Evolutionary conservation across 169 alveolate species (phyloP).

Genomic region (Cryptosporidium meleagridis): DNA sequence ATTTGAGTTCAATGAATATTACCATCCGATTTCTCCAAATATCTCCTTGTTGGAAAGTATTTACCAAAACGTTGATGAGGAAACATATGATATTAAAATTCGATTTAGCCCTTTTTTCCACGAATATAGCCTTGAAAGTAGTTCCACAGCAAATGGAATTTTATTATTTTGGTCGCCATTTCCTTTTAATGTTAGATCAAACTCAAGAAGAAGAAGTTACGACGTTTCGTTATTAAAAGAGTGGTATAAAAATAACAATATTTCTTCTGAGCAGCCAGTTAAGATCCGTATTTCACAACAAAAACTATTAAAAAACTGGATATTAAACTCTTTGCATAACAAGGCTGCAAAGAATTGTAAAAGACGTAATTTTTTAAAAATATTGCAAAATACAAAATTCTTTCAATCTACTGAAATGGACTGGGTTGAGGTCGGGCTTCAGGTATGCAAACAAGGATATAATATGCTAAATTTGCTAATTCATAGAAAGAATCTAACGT

Average conservation of each 20-base stretch:
- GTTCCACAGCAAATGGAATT: conserved; percentile 86
- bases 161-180: conserved; percentile 97
- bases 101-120: conserved; percentile 82
- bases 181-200: conserved; percentile 98
- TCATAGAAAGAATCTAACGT: conserved; percentile 98
- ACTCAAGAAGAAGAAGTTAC: conserved; percentile 94
- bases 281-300: conserved; percentile 98
- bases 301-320: conserved; percentile 98
- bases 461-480: conserved; percentile 98
- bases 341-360: conserved; percentile 93
- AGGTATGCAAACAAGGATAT: conserved; percentile 99
- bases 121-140: conserved; percentile 84
- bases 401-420: conserved; percentile 98
- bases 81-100: conserved; percentile 74
- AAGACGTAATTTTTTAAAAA: conserved; percentile 93
- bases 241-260: conserved; percentile 98
- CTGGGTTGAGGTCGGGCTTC: conserved; percentile 99
- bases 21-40: conserved; percentile 61
- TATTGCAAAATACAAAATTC: conserved; percentile 97
- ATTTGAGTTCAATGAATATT: conserved; percentile 29
- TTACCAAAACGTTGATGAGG: conserved; percentile 78
- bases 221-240: conserved; percentile 96
- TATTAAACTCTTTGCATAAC: conserved; percentile 94
- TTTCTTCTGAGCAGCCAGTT: conserved; percentile 97
- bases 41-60: conserved; percentile 23